Base-by-base conservation (phyloP, 192 early-diverging fungal species). In the Coemansia asiatica region DNA sequence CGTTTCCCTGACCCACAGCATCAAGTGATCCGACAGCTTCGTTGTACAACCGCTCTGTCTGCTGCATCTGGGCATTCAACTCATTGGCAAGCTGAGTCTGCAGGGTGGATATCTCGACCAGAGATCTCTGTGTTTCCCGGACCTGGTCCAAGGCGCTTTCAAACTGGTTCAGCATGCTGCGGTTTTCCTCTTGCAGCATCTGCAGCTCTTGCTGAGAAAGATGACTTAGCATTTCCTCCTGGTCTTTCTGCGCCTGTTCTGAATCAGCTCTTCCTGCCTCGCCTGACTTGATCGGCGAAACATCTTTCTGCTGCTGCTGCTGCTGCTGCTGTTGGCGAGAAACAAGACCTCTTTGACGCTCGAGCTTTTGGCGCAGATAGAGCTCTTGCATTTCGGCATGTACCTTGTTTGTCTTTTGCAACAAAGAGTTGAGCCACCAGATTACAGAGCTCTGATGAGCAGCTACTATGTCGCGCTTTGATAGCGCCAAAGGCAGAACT, bases 321-420 rank as follows among this genome's bases (percentile, higher is more conserved):
- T 69, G 67, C 22, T 50, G 44, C 27, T 38, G 29, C 22, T 13
- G 56, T 31, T 36, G 44, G 44, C 36, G 56, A 21, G 62, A 63
- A 19, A 79, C 29, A 19, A 55, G 35, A 2, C 75, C 68, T 38
- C 82, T 82, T 84, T 92, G 84, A 54, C 87, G 87, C 63, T 87
- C 87, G 18, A 92, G 81, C 54, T 87, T 87, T 16, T 87, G 83
- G 33, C 77, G 80, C 65, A 92, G 71, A 57, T 87, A 79, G 26
- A 82, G 65, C 63, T 91, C 86, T 63, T 92, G 89, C 67, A 89
- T 89, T 40, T 89, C 83, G 61, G 87, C 88, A 58, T 92, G 91
- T 18, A 88, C 63, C 36, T 84, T 83, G 23, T 89, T 88, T 13
- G 89, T 76, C 46, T 84, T 73, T 36, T 87, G 89, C 33, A 92